phyloP scores from a whole-genome alignment of 2,329 filamentous ascomycete genomes.

The Macrophomina tecta region DNA sequence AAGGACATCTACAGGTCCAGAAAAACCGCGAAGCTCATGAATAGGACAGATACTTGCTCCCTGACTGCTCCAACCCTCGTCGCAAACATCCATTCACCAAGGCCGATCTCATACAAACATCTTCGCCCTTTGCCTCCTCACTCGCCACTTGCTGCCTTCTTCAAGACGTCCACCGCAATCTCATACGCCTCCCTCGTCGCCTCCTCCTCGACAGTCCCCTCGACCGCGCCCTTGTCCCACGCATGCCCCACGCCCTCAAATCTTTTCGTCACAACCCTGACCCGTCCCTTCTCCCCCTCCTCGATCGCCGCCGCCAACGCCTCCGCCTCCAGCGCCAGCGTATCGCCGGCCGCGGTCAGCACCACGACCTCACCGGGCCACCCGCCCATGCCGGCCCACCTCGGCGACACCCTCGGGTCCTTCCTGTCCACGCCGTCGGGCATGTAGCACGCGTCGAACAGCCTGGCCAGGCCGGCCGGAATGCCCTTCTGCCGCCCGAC shows the following conservation, averaged over 20 bases:
- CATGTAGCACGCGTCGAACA: slow-evolving; percentile 47
- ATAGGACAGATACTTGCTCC: too few species aligned
- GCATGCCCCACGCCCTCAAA: slow-evolving; percentile 44
- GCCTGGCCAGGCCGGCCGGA: slow-evolving; percentile 31
- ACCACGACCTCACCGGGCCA: slow-evolving; percentile 41
- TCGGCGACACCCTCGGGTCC: slow-evolving; percentile 45
- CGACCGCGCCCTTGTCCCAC: slow-evolving; percentile 45
- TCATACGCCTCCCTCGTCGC: slow-evolving; percentile 41
- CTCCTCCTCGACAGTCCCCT: slow-evolving; percentile 37
- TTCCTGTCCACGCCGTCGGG: slow-evolving; percentile 32
- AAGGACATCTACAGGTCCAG: too few species aligned
- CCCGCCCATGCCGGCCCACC: slow-evolving; percentile 34
- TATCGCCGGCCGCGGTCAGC: slow-evolving; percentile 46
- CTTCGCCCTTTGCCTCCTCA: not conserved
- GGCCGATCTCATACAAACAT: too few species aligned
- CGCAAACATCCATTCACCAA: too few species aligned
- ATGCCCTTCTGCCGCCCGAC: slow-evolving; percentile 28
- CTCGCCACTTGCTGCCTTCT: not conserved
- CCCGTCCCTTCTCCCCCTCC: slow-evolving; percentile 20
- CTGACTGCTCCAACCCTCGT: too few species aligned
- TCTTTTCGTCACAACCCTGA: slow-evolving; percentile 35
- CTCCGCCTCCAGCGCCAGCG: slow-evolving; percentile 45
- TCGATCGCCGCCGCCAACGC: slow-evolving; percentile 40
- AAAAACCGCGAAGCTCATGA: too few species aligned
- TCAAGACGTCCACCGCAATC: slow-evolving; percentile 35